Evolutionary conservation across 257 asterid species (phyloP), one percentile per base, ranked within the genome.

Genomic region (Sherardia arvensis): DNA sequence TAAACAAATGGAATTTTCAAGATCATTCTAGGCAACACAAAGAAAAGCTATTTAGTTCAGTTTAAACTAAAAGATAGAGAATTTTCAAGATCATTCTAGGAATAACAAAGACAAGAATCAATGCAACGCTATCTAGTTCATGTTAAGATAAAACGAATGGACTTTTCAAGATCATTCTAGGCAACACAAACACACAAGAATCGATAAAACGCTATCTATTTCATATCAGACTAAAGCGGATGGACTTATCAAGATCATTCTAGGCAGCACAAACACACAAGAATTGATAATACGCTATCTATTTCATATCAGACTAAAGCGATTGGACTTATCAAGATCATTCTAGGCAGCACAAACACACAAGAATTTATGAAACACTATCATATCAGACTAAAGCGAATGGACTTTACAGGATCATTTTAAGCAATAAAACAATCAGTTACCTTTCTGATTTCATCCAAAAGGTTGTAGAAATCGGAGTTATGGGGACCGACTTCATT

Each of bases 361-460:
- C 53, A 11, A 53, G 43, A 60, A 34, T 1, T 1, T 1, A 34
- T 34, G 47, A 38, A 9, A 12, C 15, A n/a, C n/a, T n/a, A n/a
- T n/a, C 9, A 29, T 25, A 30, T 29, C 53, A 21, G 59, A 27
- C 65, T 29, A 8, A 25, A 0, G 22, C 26, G 27, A 59, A 59
- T 26, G 28, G 21, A 5, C 62, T 27, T 17, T 57, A 29, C 23
- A 14, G 17, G 11, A 29, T 29, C 25, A 58, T 18, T n/a, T 10
- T 21, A 59, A 7, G 40, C 23, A 34, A 34, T n/a, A n/a, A n/a
- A 33, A 33, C 40, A 40, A n/a, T 12, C 36, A 27, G 66, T 22
- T 26, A 89, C 97, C 95, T 85, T 90, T 75, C 87, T 76, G 61
- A 90, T 76, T 79, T 85, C 90, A 66, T 83, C 94, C 85, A 78